Percentiles rank a stretch among this genome's conserved stretches.
phyloP scores from a whole-genome alignment of 164 flowering plant species.

The Dillenia turbinata region DNA sequence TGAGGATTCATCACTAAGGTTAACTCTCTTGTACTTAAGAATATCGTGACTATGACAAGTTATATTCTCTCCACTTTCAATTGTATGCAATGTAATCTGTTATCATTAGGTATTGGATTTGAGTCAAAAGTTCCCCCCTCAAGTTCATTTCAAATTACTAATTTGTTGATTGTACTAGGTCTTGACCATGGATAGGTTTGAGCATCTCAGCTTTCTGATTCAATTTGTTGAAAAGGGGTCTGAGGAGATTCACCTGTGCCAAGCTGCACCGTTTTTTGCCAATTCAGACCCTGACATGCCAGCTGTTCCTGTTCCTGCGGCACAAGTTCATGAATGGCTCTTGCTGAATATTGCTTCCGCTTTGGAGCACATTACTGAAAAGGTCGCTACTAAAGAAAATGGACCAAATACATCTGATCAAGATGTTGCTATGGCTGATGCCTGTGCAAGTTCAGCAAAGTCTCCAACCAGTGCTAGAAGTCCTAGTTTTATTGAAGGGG shows the following conservation, averaged over 20 bases:
- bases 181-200: conserved; percentile 79
- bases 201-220: conserved; percentile 85
- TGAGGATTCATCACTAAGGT: no score
- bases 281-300: conserved; percentile 99
- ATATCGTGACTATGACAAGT: no score
- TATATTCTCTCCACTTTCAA: no score
- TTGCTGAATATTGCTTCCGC: conserved; percentile 59
- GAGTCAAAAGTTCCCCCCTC: no score
- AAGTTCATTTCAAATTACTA: neutral
- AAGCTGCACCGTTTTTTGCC: conserved; percentile 92
- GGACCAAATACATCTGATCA: conserved; percentile 72
- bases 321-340: conserved; percentile 95
- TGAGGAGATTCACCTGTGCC: conserved; percentile 62
- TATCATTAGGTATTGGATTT: no score
- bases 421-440: conserved; percentile 93
- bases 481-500: conserved; percentile 77
- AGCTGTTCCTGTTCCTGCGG: conserved; percentile 87
- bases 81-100: no score
- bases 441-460: conserved; percentile 42
- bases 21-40: no score
- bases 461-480: conserved; percentile 48
- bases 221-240: conserved; percentile 82
- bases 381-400: conserved; percentile 67
- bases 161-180: conserved; percentile 41
- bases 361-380: conserved; percentile 68